A percentile compares a stretch with the other conserved stretches of the same genome.
These are phyloP conservation scores for Colletotrichum simmondsii DNA, from an alignment of 2,329 filamentous ascomycete species.

Conservation along the genomic window DNA sequence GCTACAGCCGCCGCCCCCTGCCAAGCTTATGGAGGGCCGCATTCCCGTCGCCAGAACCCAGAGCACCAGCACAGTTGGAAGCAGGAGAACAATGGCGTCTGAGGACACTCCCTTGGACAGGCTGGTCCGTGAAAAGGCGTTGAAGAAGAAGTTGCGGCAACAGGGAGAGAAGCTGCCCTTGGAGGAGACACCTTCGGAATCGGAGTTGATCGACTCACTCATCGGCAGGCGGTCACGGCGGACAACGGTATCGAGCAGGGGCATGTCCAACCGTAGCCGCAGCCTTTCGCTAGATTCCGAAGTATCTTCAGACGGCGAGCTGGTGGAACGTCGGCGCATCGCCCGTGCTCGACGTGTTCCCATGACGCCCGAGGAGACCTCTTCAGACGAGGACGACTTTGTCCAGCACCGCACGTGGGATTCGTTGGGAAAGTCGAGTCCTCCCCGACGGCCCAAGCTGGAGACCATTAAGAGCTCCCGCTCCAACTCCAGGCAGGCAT, in stretches of 20 bases:
- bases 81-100: constrained; percentile 53
- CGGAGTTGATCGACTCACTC: constrained; percentile 56
- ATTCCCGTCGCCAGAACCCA: constrained; percentile 73
- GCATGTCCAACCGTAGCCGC: constrained; percentile 42
- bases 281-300: constrained; percentile 53
- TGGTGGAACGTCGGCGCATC: constrained; percentile 30
- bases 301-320: constrained; percentile 33
- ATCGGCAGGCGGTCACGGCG: constrained; percentile 40
- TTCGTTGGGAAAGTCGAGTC: constrained; percentile 42
- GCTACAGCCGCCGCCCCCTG: constrained; percentile 90
- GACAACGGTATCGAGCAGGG: constrained; percentile 39
- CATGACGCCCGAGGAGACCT: constrained; percentile 41
- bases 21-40: constrained; percentile 91
- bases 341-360: constrained; percentile 17
- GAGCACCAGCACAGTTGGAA: constrained; percentile 65
- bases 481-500: constrained; percentile 41
- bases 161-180: constrained; percentile 39
- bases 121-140: constrained; percentile 55
- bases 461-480: constrained; percentile 59
- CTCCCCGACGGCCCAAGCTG: constrained; percentile 55
- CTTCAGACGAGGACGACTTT: constrained; percentile 43
- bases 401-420: constrained; percentile 36
- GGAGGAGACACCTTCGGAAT: constrained; percentile 51
- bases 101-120: constrained; percentile 56
- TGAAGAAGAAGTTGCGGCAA: constrained; percentile 57